Evolutionary conservation across 78 protist species (phyloP), one percentile per base, ranked within the genome.

Genomic region (Bodo saltans): DNA sequence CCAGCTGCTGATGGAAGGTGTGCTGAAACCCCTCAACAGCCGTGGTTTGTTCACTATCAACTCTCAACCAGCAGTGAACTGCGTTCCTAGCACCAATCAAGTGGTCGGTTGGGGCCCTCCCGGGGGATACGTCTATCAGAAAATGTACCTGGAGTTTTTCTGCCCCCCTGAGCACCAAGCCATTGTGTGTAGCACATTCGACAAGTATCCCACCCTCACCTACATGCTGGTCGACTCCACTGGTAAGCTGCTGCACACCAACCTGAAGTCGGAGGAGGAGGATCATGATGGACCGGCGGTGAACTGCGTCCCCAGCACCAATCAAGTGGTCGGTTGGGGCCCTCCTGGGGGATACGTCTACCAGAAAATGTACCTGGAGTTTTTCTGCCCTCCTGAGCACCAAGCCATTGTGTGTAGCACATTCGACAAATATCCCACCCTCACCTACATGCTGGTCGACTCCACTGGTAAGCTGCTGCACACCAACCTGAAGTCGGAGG

Each of bases 341-440:
- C 92, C 90, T 3, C 68, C 72, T 23, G 87, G 89, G 42, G 98
- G 99, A 0, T 85, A 86, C 68, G 95, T 96, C 84, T 97, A 91
- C 88, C 97, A 97, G 47, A 97, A 97, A 74, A 94, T 92, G 0
- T 96, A 96, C 75, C 28, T 94, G 29, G 98, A 96, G 92, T 89
- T 95, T 78, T 96, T 96, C 76, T 70, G 87, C 33, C 72, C 93
- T 8, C 89, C 87, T 38, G 93, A 86, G 33, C 4, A 0, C 25
- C 39, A 84, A 17, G 74, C 8, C 21, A 23, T 1, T 26, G 42
- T 76, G 60, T 2, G 11, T 27, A 33, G 17, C 33, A 39, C 29
- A 26, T 29, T 73, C 69, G 53, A 26, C n/a, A 11, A 2, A 11
- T 73, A 73, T 11, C 3, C 29, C 32, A 2, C 47, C 42, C 78